Conservation (phyloP, 768 basidiomycete genomes). For the Tulasnella sp. region DNA sequence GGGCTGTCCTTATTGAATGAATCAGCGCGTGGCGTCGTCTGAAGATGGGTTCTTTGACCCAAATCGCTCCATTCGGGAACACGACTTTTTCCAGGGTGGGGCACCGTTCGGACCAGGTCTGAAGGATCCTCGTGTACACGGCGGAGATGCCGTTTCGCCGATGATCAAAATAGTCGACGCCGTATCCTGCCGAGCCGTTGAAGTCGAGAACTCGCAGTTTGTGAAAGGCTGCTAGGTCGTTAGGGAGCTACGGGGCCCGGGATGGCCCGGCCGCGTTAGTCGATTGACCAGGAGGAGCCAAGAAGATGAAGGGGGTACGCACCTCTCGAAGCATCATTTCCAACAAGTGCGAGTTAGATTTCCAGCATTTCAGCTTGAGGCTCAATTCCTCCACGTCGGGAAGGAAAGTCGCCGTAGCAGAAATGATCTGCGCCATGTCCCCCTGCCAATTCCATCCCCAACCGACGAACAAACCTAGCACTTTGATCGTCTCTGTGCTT, state of each 20-base stretch:
- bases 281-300: neutral
- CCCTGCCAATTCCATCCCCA: neutral
- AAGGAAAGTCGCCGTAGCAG: neutral
- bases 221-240: neutral
- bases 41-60: neutral
- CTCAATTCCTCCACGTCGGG: neutral
- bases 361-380: neutral
- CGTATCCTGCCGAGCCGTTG: neutral
- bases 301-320: neutral
- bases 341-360: neutral
- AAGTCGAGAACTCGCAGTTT: neutral
- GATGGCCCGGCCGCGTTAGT: neutral
- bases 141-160: neutral
- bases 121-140: neutral
- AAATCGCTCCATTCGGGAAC: neutral
- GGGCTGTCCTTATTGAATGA: too few species aligned
- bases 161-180: slow-evolving; percentile 1
- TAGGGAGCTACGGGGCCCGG: neutral
- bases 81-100: neutral
- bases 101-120: neutral
- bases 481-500: neutral
- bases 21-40: too few species aligned
- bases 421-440: neutral
- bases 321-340: neutral
- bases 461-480: neutral